Percentiles rank a stretch among this genome's conserved stretches.
phyloP scores from a whole-genome alignment of 1,139 yeast species.

The Suhomyces terraborum region DNA sequence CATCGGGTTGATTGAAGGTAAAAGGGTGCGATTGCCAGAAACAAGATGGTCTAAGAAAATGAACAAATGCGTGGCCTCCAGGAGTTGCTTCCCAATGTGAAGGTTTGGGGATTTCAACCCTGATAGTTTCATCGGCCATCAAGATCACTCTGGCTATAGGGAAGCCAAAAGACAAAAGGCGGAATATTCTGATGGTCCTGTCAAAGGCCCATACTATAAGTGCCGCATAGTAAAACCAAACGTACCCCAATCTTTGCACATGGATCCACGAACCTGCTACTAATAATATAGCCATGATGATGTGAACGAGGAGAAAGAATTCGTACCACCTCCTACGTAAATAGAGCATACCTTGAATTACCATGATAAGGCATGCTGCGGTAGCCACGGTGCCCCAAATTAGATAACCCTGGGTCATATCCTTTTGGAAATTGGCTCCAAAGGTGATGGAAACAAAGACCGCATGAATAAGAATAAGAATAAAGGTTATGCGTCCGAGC shows the following conservation, averaged over 20 bases:
- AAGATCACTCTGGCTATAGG: conserved; percentile 39
- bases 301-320: conserved; percentile 42
- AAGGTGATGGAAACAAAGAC: conserved; percentile 37
- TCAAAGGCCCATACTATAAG: conserved; percentile 49
- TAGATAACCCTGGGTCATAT: conserved; percentile 25
- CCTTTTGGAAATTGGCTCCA: conserved; percentile 14
- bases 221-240: conserved; percentile 40
- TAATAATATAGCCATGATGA: conserved; percentile 42
- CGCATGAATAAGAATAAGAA: conserved; percentile 36
- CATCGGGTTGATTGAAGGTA: conserved; percentile 25
- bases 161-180: conserved; percentile 40
- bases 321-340: conserved; percentile 50
- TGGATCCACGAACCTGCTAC: conserved; percentile 49
- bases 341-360: conserved; percentile 36
- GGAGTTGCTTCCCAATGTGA: conserved; percentile 45
- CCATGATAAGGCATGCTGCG: conserved; percentile 37
- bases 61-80: conserved; percentile 55
- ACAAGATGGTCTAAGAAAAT: conserved; percentile 36
- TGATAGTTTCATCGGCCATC: conserved; percentile 41
- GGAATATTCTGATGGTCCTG: conserved; percentile 36
- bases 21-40: conserved; percentile 50
- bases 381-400: conserved; percentile 38
- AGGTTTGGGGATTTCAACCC: conserved; percentile 44
- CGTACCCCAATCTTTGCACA: conserved; percentile 42
- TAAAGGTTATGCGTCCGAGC: conserved; percentile 36